Evolutionary conservation across 2,329 filamentous ascomycete species (phyloP), one percentile per base, ranked within the genome.

Genomic region (Apiospora sp.): DNA sequence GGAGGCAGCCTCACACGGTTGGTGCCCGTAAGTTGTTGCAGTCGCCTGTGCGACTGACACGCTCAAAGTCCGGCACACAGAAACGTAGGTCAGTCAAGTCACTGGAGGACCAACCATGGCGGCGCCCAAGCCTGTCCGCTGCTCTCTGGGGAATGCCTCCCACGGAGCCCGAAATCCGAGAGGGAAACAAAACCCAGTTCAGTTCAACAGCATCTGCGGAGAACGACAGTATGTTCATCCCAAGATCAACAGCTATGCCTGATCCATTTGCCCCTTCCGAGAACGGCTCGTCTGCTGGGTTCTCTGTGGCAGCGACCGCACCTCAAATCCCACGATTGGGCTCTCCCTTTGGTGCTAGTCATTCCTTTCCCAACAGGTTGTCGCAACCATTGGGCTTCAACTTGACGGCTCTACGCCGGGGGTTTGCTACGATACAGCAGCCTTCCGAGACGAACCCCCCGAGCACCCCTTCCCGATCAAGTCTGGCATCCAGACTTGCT

Each of bases 341-440:
- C 43, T 92, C 90, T 6, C 90, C 90, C 0, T 92, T 92, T 74
- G 83, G 80, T 71, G 84, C 86, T 16, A 90, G 87, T 79, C 86
- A 89, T 77, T 91, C 90, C 67, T 90, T 91, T 74, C 90, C 90
- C n/a, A 89, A 88, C 72, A 86, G 90, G 54, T 79, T 87, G 43
- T 86, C 85, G 44, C 86, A 87, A 75, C 83, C 85, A 2, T 81
- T 82, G 16, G 83, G 82, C 54, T 82, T 89, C 46, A 85, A 87
- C 68, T 76, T 85, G 69, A 82, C 83, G 27, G 80, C 84, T 70
- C 80, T 86, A 72, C 84, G 85, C 5, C 84, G 86, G 41, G 88
- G 88, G 1, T 91, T 89, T 79, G 87, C 89, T 14, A 92, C 89
- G 0, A 83, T 90, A 48, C 88, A 90, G 75, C 86, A 88, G 75